Percentiles rank a stretch among this genome's conserved stretches.
Evolutionary conservation across 495 filamentous ascomycete species (phyloP).

Genomic region (Penicillium longicatenatum): DNA sequence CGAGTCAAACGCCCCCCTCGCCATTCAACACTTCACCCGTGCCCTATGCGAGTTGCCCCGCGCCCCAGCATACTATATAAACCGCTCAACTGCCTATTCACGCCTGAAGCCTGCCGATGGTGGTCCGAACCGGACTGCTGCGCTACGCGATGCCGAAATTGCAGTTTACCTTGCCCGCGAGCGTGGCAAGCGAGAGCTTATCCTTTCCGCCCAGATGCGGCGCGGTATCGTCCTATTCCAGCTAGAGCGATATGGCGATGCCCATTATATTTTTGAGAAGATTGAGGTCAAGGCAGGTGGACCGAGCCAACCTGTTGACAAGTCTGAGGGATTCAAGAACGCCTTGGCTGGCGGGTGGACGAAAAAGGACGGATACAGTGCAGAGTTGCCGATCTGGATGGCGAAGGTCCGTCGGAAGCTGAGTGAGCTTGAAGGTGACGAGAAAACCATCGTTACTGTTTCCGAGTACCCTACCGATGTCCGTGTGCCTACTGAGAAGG

Average conservation of each 20-base stretch:
- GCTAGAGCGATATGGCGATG: slow-evolving; percentile 73
- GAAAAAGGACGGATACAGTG: slow-evolving; percentile 58
- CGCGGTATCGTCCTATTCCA: slow-evolving; percentile 73
- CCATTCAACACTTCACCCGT: slow-evolving; percentile 71
- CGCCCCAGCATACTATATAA: slow-evolving; percentile 81
- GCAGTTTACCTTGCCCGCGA: slow-evolving; percentile 69
- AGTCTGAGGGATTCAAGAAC: slow-evolving; percentile 34
- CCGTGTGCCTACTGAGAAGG: slow-evolving; percentile 46
- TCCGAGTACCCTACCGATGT: slow-evolving; percentile 62
- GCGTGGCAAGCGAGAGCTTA: slow-evolving; percentile 77
- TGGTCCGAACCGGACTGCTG: slow-evolving; percentile 50
- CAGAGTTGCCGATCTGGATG: slow-evolving; percentile 60
- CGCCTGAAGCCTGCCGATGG: slow-evolving; percentile 56
- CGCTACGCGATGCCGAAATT: slow-evolving; percentile 79
- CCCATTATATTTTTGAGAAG: slow-evolving; percentile 68
- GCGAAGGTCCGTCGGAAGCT: slow-evolving; percentile 55
- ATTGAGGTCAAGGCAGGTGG: slow-evolving; percentile 59
- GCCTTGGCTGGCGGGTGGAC: slow-evolving; percentile 28
- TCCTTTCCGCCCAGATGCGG: slow-evolving; percentile 78
- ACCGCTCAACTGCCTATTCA: slow-evolving; percentile 82
- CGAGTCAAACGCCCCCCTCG: slow-evolving; percentile 61
- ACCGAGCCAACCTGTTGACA: slow-evolving; percentile 32
- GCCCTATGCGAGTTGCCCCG: slow-evolving; percentile 67
- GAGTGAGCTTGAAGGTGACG: slow-evolving; percentile 60
- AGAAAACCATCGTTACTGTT: slow-evolving; percentile 57